Conservation (phyloP, 164 flowering plant species). For the Nymphaea colorata region DNA sequence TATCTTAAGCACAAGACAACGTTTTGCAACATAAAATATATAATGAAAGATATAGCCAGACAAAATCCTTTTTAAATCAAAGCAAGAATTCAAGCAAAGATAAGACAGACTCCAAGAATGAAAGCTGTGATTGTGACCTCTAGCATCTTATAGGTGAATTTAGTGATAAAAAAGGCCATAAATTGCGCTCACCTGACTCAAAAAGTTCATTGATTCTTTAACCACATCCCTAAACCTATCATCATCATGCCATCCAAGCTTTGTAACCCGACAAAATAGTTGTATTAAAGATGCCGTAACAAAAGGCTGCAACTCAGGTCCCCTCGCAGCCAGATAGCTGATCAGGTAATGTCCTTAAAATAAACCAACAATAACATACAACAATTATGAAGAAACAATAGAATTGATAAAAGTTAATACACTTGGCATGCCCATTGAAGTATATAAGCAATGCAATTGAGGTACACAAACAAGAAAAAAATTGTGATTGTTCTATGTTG, state of each 20-base stretch:
- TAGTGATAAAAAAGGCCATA: not conserved
- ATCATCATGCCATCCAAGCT: constrained; percentile 97
- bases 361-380: constrained; percentile 3
- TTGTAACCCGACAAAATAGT: constrained; percentile 77
- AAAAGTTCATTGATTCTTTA: constrained; percentile 71
- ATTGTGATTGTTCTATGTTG: no score
- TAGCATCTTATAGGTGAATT: not conserved
- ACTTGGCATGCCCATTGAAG: no score
- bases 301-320: constrained; percentile 85
- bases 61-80: not conserved
- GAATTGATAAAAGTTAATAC: no score
- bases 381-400: no score
- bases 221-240: constrained; percentile 82
- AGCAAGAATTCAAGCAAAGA: not conserved
- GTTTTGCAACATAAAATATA: no score
- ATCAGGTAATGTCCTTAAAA: constrained; percentile 76
- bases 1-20: no score
- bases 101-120: no score
- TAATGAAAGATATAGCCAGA: no score
- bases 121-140: no score
- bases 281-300: constrained; percentile 83
- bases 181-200: constrained; percentile 57
- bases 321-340: constrained; percentile 84
- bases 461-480: no score
- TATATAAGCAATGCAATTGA: no score